These are phyloP conservation scores for Exophiala calicioides DNA, from an alignment of 2,329 filamentous ascomycete genomes.

Conservation along the genomic window DNA sequence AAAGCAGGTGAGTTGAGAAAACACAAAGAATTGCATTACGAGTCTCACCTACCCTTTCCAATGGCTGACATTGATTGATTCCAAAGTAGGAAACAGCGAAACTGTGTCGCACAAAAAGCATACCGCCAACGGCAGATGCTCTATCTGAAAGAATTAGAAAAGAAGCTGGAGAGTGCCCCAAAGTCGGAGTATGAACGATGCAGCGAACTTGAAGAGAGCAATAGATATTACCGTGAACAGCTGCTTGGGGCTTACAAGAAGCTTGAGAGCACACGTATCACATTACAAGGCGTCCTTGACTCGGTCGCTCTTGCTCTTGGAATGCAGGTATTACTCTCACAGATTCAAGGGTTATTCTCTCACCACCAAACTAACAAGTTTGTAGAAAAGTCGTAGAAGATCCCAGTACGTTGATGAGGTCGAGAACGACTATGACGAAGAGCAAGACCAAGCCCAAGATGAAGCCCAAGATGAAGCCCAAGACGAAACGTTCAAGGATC, in stretches of 20 bases:
- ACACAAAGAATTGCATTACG: not conserved
- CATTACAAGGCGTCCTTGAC: not conserved
- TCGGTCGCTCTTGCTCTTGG: not conserved
- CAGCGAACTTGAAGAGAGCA: slow-evolving; percentile 1
- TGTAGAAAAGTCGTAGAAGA: no score
- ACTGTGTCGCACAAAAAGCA: slow-evolving; percentile 5
- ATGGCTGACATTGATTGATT: no score
- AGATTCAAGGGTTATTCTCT: no score
- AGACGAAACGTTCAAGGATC: no score
- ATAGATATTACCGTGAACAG: not conserved
- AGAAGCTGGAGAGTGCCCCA: not conserved
- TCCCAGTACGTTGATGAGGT: no score
- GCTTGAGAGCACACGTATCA: slow-evolving; percentile 2
- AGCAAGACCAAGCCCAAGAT: no score
- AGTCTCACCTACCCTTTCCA: not conserved
- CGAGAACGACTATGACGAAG: no score
- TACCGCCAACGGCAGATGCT: slow-evolving; percentile 3
- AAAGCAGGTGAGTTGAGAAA: not conserved
- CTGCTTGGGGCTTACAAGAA: slow-evolving; percentile 1
- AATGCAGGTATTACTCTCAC: no score
- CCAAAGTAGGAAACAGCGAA: slow-evolving; percentile 4
- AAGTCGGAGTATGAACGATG: slow-evolving; percentile 1
- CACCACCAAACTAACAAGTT: no score
- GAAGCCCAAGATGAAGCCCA: no score
- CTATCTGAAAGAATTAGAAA: not conserved